Percentiles rank a stretch among this genome's conserved stretches.
These are phyloP conservation scores for Debaryomyces sp. DNA, from an alignment of 1,139 yeast species.

Conservation along the genomic window DNA sequence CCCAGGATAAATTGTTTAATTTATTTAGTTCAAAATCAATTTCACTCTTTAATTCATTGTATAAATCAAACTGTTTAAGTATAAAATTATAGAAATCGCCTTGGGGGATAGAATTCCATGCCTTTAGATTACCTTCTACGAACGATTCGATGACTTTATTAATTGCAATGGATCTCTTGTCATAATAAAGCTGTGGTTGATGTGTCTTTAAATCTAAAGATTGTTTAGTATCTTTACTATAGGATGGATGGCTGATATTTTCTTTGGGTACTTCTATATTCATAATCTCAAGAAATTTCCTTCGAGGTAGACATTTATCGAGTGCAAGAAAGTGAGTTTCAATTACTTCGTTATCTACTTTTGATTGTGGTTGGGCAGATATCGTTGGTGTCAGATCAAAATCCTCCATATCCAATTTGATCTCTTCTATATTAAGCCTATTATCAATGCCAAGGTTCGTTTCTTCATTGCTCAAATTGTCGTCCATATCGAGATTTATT, in stretches of 20 bases:
- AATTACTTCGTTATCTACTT: conserved; percentile 16
- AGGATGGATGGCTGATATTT: conserved; percentile 25
- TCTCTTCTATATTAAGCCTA: conserved; percentile 16
- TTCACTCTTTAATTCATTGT: conserved; percentile 22
- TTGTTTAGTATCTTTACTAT: neutral
- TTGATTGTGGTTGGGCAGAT: neutral
- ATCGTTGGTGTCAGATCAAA: conserved; percentile 19
- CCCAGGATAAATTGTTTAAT: conserved; percentile 16
- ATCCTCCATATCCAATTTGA: conserved; percentile 26
- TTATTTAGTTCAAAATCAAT: conserved; percentile 24
- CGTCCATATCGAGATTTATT: neutral
- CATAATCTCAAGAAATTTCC: conserved; percentile 53
- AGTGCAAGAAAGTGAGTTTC: conserved; percentile 74
- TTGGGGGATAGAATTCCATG: conserved; percentile 12
- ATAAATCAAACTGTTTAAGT: conserved; percentile 12
- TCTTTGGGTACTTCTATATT: conserved; percentile 23
- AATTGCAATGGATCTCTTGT: conserved; percentile 52
- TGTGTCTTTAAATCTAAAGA: neutral
- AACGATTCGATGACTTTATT: conserved; percentile 43
- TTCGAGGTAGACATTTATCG: conserved; percentile 75
- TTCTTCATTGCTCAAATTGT: conserved; percentile 10
- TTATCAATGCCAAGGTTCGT: conserved; percentile 13
- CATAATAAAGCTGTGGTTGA: conserved; percentile 33
- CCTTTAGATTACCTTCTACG: conserved; percentile 10
- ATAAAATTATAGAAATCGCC: conserved; percentile 11